Conservation (phyloP, 148 eudicot genomes). For the Dianthus caryophyllus region DNA sequence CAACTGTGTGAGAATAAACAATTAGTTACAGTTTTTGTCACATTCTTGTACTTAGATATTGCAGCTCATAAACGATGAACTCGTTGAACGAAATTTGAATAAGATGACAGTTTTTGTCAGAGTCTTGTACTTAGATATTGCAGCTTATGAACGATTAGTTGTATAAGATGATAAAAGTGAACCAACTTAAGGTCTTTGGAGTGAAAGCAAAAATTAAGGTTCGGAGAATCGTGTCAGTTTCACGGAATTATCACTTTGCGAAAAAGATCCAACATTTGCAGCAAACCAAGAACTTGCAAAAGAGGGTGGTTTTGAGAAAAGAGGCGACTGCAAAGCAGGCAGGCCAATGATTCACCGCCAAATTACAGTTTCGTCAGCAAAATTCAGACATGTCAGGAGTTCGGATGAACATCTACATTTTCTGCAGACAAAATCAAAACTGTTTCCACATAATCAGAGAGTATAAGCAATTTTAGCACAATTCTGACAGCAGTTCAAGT, state of each 20-base stretch:
- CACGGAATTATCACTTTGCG: not conserved
- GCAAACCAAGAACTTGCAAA: not conserved
- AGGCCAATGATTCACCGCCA: not conserved
- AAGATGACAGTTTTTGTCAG: slow-evolving; percentile 6
- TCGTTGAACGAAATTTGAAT: not conserved
- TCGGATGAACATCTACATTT: not conserved
- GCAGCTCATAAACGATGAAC: not conserved
- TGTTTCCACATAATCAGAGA: not conserved
- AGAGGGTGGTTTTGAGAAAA: not conserved
- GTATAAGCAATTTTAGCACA: not conserved
- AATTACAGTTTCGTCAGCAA: slow-evolving; percentile 6
- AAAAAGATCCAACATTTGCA: not conserved
- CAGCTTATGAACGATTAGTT: not conserved
- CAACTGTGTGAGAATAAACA: not conserved
- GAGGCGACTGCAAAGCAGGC: not conserved
- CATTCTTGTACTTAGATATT: not conserved
- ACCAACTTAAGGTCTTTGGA: slow-evolving; percentile 1
- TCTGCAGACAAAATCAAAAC: not conserved
- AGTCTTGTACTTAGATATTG: not conserved
- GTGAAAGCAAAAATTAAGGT: not conserved
- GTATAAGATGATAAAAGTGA: not conserved
- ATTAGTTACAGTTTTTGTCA: not conserved
- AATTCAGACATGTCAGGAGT: not conserved
- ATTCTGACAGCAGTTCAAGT: not conserved
- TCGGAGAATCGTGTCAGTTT: not conserved